Conservation (phyloP, 2,329 filamentous ascomycete species). For the Colletotrichum shisoi region DNA sequence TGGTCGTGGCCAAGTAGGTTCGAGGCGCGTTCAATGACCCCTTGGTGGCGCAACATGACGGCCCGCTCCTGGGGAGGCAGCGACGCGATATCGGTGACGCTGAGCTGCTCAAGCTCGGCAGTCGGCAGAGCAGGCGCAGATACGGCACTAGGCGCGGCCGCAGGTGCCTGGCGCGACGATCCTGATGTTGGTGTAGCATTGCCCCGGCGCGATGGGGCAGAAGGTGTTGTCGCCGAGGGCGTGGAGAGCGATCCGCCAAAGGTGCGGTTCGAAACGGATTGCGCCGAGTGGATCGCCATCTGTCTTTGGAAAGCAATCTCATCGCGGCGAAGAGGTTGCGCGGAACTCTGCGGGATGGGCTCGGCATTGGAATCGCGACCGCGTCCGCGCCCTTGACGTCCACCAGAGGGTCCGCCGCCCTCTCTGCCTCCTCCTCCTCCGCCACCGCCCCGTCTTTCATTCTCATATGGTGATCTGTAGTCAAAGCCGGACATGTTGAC, state of each 20-base stretch:
- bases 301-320: conserved; percentile 92
- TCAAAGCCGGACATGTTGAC: conserved; percentile 92
- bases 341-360: conserved; percentile 75
- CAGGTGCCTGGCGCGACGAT: conserved; percentile 35
- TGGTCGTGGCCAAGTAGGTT: conserved; percentile 81
- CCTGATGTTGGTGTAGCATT: conserved; percentile 14
- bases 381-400: conserved; percentile 59
- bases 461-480: conserved; percentile 74
- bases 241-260: conserved; percentile 86
- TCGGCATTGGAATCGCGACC: conserved; percentile 90
- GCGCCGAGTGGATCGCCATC: conserved; percentile 87
- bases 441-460: conserved; percentile 61
- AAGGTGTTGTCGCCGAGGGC: conserved; percentile 50
- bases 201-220: conserved; percentile 42
- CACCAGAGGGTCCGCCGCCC: conserved; percentile 47
- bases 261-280: conserved; percentile 78
- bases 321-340: conserved; percentile 81
- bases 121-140: conserved; percentile 39
- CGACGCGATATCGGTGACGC: conserved; percentile 58
- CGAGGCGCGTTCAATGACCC: conserved; percentile 84
- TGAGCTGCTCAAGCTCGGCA: conserved; percentile 60
- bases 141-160: conserved; percentile 36
- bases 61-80: conserved; percentile 81
- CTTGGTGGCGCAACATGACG: conserved; percentile 78
- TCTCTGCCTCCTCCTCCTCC: conserved; percentile 55